Base-by-base conservation (phyloP, 148 eudicot genomes). In the Cornus suecica region DNA sequence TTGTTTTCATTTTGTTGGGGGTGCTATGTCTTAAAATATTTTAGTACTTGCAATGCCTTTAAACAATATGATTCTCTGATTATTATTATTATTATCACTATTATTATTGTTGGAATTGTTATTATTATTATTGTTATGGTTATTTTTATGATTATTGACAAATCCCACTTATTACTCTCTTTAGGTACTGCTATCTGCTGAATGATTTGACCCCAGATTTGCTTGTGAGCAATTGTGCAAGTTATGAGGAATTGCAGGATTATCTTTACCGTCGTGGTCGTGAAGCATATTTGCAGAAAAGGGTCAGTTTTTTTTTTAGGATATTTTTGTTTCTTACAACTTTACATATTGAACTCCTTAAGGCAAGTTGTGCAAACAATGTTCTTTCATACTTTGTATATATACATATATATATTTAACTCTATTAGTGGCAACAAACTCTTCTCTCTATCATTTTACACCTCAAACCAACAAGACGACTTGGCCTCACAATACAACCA, bases 101-200 rank as follows among this genome's bases (percentile, higher is more conserved):
- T n/a, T n/a, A n/a, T n/a, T n/a, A n/a, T n/a, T n/a, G n/a, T n/a
- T n/a, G n/a, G n/a, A n/a, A n/a, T n/a, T n/a, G n/a, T n/a, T n/a
- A n/a, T n/a, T n/a, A n/a, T n/a, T n/a, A n/a, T n/a, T n/a, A n/a
- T n/a, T n/a, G n/a, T n/a, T n/a, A n/a, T n/a, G n/a, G n/a, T n/a
- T n/a, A n/a, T n/a, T n/a, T n/a, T n/a, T n/a, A n/a, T n/a, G n/a
- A n/a, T n/a, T n/a, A n/a, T n/a, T 72, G n/a, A 77, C 41, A 66
- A 70, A 34, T 20, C 4, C 26, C 61, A 24, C n/a, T 8, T 52
- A 14, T 34, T 3, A 58, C 64, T 62, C 13, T 76, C 2, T 82
- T 74, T 70, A 95, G 99, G 94, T 95, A 95, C 79, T 95, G 99
- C 90, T 88, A 86, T 83, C 87, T 95, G 73, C 84, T 95, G 84